A percentile compares a stretch with the other conserved stretches of the same genome.
Evolutionary conservation across 2,329 filamentous ascomycete genomes (phyloP).

Genomic region (Cyphellophora europaea): DNA sequence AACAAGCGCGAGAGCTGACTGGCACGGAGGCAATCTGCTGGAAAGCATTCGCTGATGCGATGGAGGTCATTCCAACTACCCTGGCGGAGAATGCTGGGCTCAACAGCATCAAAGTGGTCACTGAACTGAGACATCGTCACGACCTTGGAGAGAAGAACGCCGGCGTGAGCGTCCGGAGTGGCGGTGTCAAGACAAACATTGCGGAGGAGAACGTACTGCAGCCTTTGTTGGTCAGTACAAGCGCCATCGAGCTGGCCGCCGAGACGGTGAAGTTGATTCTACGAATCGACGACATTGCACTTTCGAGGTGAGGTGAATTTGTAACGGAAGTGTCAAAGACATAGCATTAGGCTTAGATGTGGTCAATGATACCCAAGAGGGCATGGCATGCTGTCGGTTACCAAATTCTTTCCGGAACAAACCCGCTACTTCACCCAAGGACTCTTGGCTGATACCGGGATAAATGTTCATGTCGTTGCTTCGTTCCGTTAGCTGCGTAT

Average conservation of each 20-base stretch:
- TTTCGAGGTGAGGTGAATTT: slow-evolving; percentile 35
- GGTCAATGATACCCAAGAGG: neutral
- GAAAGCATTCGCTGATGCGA: slow-evolving; percentile 96
- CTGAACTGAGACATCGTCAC: slow-evolving; percentile 86
- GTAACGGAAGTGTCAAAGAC: too few species aligned
- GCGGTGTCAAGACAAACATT: slow-evolving; percentile 94
- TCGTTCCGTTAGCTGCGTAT: too few species aligned
- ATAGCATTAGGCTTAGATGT: too few species aligned
- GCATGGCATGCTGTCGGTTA: too few species aligned
- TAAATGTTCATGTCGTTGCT: too few species aligned
- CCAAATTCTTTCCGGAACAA: too few species aligned
- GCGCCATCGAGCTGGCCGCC: slow-evolving; percentile 89
- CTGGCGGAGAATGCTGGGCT: slow-evolving; percentile 94
- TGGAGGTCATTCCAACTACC: slow-evolving; percentile 95
- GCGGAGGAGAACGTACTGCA: slow-evolving; percentile 95
- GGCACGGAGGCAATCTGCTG: slow-evolving; percentile 97
- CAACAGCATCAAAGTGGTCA: slow-evolving; percentile 98
- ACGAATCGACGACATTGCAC: slow-evolving; percentile 58
- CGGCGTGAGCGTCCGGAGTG: slow-evolving; percentile 95
- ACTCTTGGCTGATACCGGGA: too few species aligned
- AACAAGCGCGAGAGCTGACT: slow-evolving; percentile 70
- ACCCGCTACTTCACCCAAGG: too few species aligned
- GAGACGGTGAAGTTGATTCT: slow-evolving; percentile 97
- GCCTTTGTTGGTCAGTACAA: slow-evolving; percentile 91
- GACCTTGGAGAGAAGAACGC: slow-evolving; percentile 93